Evolutionary conservation across 2,329 filamentous ascomycete species (phyloP), one percentile per base, ranked within the genome.

Genomic region (Aspergillus caelatus): DNA sequence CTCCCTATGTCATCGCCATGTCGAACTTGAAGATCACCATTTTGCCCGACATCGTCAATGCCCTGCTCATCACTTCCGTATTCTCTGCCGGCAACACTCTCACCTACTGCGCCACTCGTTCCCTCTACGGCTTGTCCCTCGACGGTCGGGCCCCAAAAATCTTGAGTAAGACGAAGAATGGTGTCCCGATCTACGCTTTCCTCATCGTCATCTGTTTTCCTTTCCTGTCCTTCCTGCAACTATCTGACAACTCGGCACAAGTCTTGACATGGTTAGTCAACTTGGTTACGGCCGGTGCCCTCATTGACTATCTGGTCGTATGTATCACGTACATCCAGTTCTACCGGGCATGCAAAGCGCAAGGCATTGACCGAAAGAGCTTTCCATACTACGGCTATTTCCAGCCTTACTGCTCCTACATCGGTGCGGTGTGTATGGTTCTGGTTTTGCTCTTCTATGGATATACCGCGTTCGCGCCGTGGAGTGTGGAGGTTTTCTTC

Each of bases 391-490:
- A 85, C 66, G 87, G 87, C 0, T 82, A 82, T 57, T 82, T 86
- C 34, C 90, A 92, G 79, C 91, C 91, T 1, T 93, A 88, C 68
- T 83, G 86, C 0, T 89, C 90, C 0, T 93, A 84, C 72, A 88
- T 88, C 59, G 87, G 86, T 0, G 77, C 92, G 1, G 72, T 80
- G 1, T 86, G 85, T 36, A 90, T 88, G 0, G 84, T 85, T 39
- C 75, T 90, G 63, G 91, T 93, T 86, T 84, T 86, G 0, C 85
- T 93, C 67, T 85, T 92, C 2, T 86, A 89, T 7, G 91, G 91
- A 0, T 93, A 92, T 65, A 84, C 87, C 0, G 87, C 93, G 0
- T 93, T 93, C 70, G 80, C 80, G 12, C 79, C 82, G 4, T 93
- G 89, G 90, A 83, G 85, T 62, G 73, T 88, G 0, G 83, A 86